phyloP scores from a whole-genome alignment of 768 basidiomycete species.

The Leucosporidium scottii region DNA sequence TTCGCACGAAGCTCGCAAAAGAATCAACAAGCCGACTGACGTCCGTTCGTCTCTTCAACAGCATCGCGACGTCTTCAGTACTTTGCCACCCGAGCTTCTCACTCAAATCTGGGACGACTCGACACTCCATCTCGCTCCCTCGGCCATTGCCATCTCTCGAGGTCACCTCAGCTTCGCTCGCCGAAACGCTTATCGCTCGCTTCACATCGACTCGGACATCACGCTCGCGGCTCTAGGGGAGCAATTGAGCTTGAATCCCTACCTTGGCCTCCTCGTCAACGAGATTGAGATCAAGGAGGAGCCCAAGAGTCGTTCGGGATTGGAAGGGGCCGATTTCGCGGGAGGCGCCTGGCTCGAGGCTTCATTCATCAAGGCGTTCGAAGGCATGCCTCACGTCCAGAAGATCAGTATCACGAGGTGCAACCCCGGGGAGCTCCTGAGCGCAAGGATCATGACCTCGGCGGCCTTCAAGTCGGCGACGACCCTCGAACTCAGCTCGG shows the following conservation, averaged over 20 bases:
- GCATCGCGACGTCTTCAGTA: neutral
- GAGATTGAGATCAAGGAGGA: neutral
- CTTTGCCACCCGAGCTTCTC: constrained; percentile 6
- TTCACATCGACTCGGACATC: neutral
- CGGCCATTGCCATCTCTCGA: neutral
- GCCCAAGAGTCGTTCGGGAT: no score
- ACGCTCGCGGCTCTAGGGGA: neutral
- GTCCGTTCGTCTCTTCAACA: no score
- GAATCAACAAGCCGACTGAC: no score
- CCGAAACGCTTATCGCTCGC: neutral
- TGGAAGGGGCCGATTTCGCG: neutral
- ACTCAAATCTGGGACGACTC: neutral
- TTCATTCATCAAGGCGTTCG: neutral
- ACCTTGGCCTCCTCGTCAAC: neutral
- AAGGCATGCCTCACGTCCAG: neutral
- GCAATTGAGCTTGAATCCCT: neutral
- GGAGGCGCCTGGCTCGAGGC: neutral
- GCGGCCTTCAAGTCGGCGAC: neutral
- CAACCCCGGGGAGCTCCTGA: neutral
- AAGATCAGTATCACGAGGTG: neutral
- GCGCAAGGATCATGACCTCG: neutral
- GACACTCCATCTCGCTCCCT: neutral
- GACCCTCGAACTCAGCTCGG: neutral
- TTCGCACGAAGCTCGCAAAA: no score
- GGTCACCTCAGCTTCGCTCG: constrained; percentile 3